These are phyloP conservation scores for Acephala macrosclerotiorum DNA, from an alignment of 2,329 filamentous ascomycete genomes.

Conservation along the genomic window DNA sequence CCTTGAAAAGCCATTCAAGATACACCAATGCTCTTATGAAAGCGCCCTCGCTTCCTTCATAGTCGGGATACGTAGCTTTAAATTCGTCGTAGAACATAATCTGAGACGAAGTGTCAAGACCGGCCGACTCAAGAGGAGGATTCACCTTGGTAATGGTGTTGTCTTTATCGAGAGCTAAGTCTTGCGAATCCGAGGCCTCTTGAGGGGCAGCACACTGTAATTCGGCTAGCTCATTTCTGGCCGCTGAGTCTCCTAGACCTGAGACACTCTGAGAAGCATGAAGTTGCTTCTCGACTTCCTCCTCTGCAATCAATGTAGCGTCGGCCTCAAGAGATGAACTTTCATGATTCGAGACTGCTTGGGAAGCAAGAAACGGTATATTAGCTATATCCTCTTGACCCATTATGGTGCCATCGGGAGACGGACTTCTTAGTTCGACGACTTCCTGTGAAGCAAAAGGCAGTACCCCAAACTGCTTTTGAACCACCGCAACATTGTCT, in stretches of 20 bases:
- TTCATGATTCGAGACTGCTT: background rate
- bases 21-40: constrained; percentile 11
- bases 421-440: background rate
- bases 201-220: background rate
- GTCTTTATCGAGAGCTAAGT: background rate
- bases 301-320: background rate
- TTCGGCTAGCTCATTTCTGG: background rate
- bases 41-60: background rate
- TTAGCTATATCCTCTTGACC: background rate
- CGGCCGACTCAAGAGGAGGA: background rate
- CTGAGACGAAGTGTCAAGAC: background rate
- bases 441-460: background rate
- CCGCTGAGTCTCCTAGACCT: background rate
- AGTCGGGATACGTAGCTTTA: background rate
- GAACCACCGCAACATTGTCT: background rate
- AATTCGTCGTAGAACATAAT: constrained; percentile 7
- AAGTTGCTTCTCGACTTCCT: background rate
- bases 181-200: background rate
- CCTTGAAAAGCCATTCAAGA: constrained; percentile 11
- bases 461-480: background rate
- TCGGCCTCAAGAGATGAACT: background rate
- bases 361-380: background rate
- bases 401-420: background rate
- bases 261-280: background rate
- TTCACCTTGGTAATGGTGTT: background rate